These are phyloP conservation scores for Xylaria longipes DNA, from an alignment of 495 filamentous ascomycete genomes.

Conservation along the genomic window DNA sequence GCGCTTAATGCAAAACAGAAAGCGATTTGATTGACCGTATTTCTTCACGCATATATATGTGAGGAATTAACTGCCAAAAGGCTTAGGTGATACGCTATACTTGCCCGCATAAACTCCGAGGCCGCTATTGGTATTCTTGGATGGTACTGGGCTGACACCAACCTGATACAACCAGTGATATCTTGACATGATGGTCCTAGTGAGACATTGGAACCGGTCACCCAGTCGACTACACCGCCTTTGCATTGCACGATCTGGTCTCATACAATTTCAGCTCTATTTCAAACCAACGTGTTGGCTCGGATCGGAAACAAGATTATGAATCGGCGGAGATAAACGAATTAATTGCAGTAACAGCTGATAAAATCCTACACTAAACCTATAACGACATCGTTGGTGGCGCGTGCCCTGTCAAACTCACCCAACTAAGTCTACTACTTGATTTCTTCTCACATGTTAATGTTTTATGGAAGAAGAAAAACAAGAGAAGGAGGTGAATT, in stretches of 20 bases:
- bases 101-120: neutral
- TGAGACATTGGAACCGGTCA: slow-evolving; percentile 3
- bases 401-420: neutral
- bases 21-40: neutral
- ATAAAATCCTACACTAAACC: neutral
- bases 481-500: neutral
- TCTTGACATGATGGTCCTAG: neutral
- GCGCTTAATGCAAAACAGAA: neutral
- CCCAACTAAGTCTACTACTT: neutral
- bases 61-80: neutral
- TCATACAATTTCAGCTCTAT: neutral
- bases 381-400: neutral
- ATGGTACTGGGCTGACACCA: slow-evolving; percentile 5
- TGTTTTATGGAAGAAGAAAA: neutral
- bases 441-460: neutral
- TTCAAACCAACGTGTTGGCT: neutral
- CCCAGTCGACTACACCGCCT: slow-evolving; percentile 3
- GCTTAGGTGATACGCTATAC: neutral
- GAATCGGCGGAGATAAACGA: neutral
- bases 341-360: too few relatives aligned
- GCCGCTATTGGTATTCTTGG: neutral
- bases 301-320: neutral
- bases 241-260: neutral
- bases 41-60: neutral
- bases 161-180: slow-evolving; percentile 6